Evolutionary conservation across 768 basidiomycete species (phyloP), one percentile per base, ranked within the genome.

Genomic region (Trametes elegans): DNA sequence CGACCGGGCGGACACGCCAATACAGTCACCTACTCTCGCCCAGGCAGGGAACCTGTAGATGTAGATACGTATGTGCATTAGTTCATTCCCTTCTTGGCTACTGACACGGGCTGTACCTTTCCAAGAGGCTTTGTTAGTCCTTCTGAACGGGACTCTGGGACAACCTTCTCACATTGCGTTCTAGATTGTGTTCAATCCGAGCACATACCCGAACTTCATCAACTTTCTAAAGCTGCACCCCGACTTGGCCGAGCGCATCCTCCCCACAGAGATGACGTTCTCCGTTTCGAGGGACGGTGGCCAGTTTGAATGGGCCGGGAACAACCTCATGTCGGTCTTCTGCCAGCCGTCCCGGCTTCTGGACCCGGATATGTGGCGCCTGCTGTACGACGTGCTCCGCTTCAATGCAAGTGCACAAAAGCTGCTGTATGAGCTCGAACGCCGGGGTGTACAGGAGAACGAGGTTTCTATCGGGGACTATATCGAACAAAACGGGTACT

Each of bases 1-100:
- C 78, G 85, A 40, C 79, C 83, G 0, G 88, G 89, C 11, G 89
- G 88, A 7, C 89, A 91, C 64, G 87, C 88, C 7, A 84, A 92
- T 64, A 90, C 90, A 0, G 82, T 89, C 8, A 66, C 65, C 36
- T 88, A 81, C 66, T 65, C 64, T 16, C 72, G 74, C 5, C 71
- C 70, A 34, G 73, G 71, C 9, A 68, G 73, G 53, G 57, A 70
- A 13, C 43, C 68, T 4, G 74, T 84, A 1, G 74, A 80, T 29
- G 88, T 90, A 11, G 88, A 90, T 68, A 87, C 84, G 82, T 90
- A 70, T 59, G 86, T 75, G n/a, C 18, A 32, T 31, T 36, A 5
- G 7, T 49, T 23, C 24, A 18, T 39, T 24, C 46, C 43, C 26
- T 42, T 27, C 38, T 24, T n/a, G 28, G 6, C 1, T 29, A 18